Conservation (phyloP, 2,329 filamentous ascomycete species). For the Aureobasidium namibiae region DNA sequence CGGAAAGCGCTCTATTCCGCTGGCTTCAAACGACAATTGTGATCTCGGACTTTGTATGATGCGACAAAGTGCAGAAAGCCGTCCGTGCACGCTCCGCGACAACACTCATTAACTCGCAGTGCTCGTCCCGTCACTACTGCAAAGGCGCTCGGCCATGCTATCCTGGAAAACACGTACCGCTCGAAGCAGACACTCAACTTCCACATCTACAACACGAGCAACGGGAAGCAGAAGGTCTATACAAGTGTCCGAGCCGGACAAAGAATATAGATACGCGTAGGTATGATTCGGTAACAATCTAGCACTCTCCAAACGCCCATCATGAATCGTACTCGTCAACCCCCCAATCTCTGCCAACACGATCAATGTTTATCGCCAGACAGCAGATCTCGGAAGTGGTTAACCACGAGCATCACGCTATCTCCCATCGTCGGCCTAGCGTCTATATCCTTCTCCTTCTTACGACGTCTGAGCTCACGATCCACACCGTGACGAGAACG, state of each 20-base stretch:
- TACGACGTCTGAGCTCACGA: background rate
- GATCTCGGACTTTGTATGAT: too few relatives aligned
- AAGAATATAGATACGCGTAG: background rate
- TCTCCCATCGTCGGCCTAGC: conserved; percentile 7
- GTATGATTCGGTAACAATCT: background rate
- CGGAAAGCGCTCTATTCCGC: too few relatives aligned
- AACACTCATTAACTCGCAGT: too few relatives aligned
- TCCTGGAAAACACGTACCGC: too few relatives aligned
- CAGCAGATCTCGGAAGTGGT: background rate
- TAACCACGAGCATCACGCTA: conserved; percentile 6
- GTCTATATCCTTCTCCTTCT: background rate
- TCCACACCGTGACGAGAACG: background rate
- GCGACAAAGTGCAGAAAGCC: too few relatives aligned
- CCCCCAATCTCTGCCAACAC: background rate
- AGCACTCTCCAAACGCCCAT: background rate
- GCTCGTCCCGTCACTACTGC: too few relatives aligned
- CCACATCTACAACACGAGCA: background rate
- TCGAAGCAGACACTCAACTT: background rate
- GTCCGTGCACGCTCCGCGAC: too few relatives aligned
- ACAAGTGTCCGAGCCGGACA: background rate
- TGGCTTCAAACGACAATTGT: too few relatives aligned
- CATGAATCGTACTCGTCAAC: background rate
- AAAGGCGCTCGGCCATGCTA: too few relatives aligned
- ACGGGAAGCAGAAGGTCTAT: background rate
- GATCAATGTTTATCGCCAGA: background rate